A percentile compares a stretch with the other conserved stretches of the same genome.
phyloP scores from a whole-genome alignment of 2,329 filamentous ascomycete genomes.

The Epichloe aotearoae region DNA sequence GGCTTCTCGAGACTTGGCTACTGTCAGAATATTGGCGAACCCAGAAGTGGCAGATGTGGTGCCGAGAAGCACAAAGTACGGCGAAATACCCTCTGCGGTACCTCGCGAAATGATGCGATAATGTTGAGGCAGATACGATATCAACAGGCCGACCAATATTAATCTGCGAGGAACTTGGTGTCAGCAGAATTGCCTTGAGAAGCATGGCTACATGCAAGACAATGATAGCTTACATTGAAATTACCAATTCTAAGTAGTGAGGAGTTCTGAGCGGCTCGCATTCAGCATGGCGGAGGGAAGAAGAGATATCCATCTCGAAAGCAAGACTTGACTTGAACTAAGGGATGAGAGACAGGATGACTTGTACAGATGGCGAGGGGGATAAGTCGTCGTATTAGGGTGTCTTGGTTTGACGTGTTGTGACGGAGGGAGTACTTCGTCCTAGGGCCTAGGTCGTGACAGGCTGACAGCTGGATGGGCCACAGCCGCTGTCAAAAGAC shows the following conservation, averaged over 20 bases:
- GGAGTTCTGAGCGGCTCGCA: conserved; percentile 41
- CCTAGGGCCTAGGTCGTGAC: neutral
- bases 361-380: neutral
- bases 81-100: conserved; percentile 88
- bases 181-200: neutral
- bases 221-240: conserved; percentile 35
- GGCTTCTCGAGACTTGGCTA: conserved; percentile 71
- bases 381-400: neutral
- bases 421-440: neutral
- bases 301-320: neutral
- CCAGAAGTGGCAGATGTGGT: conserved; percentile 78
- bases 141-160: conserved; percentile 74
- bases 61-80: conserved; percentile 89
- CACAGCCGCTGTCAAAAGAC: neutral
- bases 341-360: neutral
- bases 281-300: conserved; percentile 5
- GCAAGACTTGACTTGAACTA: neutral
- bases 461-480: neutral
- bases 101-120: conserved; percentile 74
- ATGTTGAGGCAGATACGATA: conserved; percentile 93
- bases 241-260: conserved; percentile 39
- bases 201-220: neutral
- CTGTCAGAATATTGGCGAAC: conserved; percentile 82
- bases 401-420: neutral
- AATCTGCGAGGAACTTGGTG: conserved; percentile 28